Evolutionary conservation across 208 protist species (phyloP), one percentile per base, ranked within the genome.

Genomic region (Lotmaria passim): DNA sequence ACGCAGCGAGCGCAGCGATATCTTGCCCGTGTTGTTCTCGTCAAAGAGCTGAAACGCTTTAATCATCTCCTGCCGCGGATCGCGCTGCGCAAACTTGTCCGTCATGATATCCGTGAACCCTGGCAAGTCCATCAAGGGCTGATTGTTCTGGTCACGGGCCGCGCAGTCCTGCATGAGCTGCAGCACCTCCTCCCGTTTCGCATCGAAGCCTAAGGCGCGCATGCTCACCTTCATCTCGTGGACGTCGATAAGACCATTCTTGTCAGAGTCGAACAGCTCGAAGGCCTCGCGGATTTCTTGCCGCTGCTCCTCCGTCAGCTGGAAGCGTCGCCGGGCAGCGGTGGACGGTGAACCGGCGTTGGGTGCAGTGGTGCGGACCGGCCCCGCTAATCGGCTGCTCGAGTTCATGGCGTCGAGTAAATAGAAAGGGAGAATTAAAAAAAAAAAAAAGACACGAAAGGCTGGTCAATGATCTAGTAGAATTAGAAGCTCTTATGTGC

Each of bases 151-250:
- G 64, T 91, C 91, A 11, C 85, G 90, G 44, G 86, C 79, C 23
- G 88, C 85, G 67, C 82, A 96, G 67, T 93, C 86, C 72, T 93
- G 89, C 91, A 97, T 95, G 61, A 95, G 82, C 39, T 84, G 85
- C 58, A 85, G 70, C 52, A 96, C 86, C 82, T 98, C 94, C 39
- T 97, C 95, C 58, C 98, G 98, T 85, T 99, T 99, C 10, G 92
- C 97, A 67, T 99, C 98, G 82, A 99, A 99, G 31, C 99, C 99
- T 0, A 99, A 83, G 17, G 98, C 98, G 34, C 98, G 92, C 97
- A 99, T 99, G 38, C 98, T 98, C 34, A 99, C 98, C 88, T 99
- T 99, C 75, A 99, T 93, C 87, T 99, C 98, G 61, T 99, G 98
- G 19, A 90, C 94, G 66, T 99, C 99, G 65, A 99, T 98, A 14